phyloP scores from a whole-genome alignment of 352 stramenopile species.

The Phytophthora citrophthora region DNA sequence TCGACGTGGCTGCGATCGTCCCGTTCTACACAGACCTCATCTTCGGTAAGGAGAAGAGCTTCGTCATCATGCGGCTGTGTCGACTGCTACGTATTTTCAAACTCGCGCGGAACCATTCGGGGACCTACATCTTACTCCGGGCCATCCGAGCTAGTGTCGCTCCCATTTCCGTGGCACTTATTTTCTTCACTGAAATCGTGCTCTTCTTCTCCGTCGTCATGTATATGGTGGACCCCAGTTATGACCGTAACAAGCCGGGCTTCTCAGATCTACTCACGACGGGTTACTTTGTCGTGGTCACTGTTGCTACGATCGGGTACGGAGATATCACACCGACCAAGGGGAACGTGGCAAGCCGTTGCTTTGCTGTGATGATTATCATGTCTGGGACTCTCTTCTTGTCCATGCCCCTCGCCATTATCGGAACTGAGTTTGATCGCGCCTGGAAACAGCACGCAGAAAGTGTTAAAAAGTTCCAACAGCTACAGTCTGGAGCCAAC shows the following conservation, averaged over 20 bases:
- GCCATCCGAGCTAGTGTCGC: slow-evolving; percentile 77
- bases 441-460: slow-evolving; percentile 82
- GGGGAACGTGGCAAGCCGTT: slow-evolving; percentile 65
- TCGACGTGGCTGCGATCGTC: slow-evolving; percentile 70
- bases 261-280: slow-evolving; percentile 81
- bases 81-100: slow-evolving; percentile 84
- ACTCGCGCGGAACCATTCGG: slow-evolving; percentile 77
- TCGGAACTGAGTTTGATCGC: slow-evolving; percentile 83
- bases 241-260: slow-evolving; percentile 61
- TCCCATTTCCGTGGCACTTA: slow-evolving; percentile 79
- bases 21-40: slow-evolving; percentile 82
- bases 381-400: slow-evolving; percentile 86
- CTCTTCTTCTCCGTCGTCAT: slow-evolving; percentile 83
- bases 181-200: slow-evolving; percentile 85
- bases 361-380: slow-evolving; percentile 84
- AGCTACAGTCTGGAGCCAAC: slow-evolving; percentile 29
- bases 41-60: slow-evolving; percentile 76
- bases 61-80: slow-evolving; percentile 73
- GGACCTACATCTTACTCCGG: slow-evolving; percentile 78
- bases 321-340: slow-evolving; percentile 81
- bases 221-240: slow-evolving; percentile 82
- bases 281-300: slow-evolving; percentile 81
- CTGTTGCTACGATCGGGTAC: slow-evolving; percentile 78
- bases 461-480: slow-evolving; percentile 67
- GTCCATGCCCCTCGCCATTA: slow-evolving; percentile 88